Evolutionary conservation across 2,329 filamentous ascomycete species (phyloP).

Genomic region (Aspergillus latus): DNA sequence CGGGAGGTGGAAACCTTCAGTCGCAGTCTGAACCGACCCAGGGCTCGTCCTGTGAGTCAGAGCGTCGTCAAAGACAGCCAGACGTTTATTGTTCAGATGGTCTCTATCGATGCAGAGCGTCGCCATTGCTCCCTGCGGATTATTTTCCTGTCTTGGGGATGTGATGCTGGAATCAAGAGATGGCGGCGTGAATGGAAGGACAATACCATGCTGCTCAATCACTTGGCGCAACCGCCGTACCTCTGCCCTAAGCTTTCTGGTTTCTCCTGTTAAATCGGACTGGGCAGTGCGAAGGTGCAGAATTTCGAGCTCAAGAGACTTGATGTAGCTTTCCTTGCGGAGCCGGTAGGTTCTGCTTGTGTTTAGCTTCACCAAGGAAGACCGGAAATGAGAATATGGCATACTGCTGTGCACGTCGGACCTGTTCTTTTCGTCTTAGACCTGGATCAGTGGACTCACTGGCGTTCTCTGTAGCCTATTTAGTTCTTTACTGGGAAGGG

Average conservation of each 20-base stretch:
- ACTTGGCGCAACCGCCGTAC: background rate
- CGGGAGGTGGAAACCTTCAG: background rate
- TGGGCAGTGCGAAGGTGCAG: background rate
- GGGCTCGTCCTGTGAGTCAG: background rate
- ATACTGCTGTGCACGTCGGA: slow-evolving; percentile 4
- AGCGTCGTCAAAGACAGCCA: background rate
- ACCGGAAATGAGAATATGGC: background rate
- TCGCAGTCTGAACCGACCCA: too few species aligned
- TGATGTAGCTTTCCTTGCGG: slow-evolving; percentile 3
- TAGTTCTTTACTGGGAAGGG: too few species aligned
- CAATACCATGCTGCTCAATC: background rate
- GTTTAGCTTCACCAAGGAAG: background rate
- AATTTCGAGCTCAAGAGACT: slow-evolving; percentile 1
- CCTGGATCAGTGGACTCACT: background rate
- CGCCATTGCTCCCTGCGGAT: background rate
- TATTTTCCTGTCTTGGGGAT: too few species aligned
- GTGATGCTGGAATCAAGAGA: background rate
- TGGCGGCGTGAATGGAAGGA: background rate
- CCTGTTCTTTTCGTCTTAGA: background rate
- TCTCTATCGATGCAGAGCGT: background rate
- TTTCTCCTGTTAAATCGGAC: background rate
- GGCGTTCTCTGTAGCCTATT: background rate
- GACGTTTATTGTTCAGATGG: background rate
- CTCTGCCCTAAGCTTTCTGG: background rate
- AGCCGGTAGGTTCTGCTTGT: background rate